Base-by-base conservation (phyloP, 139 green algal species). In the Microglena sp. region DNA sequence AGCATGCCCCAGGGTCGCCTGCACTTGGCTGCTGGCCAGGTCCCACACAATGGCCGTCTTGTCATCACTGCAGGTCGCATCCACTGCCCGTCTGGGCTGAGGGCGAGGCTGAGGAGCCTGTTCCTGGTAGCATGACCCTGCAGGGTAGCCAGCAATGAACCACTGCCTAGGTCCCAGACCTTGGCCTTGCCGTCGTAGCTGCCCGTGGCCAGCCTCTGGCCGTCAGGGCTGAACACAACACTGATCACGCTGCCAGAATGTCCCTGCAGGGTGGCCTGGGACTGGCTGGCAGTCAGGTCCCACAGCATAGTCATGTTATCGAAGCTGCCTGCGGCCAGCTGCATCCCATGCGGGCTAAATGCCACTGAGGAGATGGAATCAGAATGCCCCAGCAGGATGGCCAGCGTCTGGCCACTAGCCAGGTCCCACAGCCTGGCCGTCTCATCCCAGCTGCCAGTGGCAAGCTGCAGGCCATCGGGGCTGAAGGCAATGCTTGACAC, bases 181-280 rank as follows among this genome's bases (percentile, higher is more conserved):
- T 85, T 70, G 18, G 81, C 83, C 6, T 74, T 68, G 45, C 86
- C 89, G 72, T 95, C 85, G 43, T 90, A 90, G 18, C 80, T 87
- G 3, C 87, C 89, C 1, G 84, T 94, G 4, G 89, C 89, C 8
- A 96, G 81, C 63, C 82, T 61, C 27, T 62, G 66, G 30, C 87
- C 87, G 24, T 90, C 82, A 0, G 67, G 76, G 54, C 67, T 82
- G 68, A 90, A 93, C 4, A 80, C 73, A 5, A 93, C 71, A 1
- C 73, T 86, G 70, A 90, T 91, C 15, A 93, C 84, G 24, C 31
- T 24, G 6, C 21, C 53, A 8, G n/a, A 22, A 60, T 63, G 56
- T 11, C 56, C 56, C 27, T 24, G 28, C 56, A 63, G 56, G 11
- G 18, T 18, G 40, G 40, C 18, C 11, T n/a, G 40, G 40, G 11